Evolutionary conservation across 768 basidiomycete species (phyloP), one percentile per base, ranked within the genome.

Genomic region (Trichaptum fuscoviolaceum): DNA sequence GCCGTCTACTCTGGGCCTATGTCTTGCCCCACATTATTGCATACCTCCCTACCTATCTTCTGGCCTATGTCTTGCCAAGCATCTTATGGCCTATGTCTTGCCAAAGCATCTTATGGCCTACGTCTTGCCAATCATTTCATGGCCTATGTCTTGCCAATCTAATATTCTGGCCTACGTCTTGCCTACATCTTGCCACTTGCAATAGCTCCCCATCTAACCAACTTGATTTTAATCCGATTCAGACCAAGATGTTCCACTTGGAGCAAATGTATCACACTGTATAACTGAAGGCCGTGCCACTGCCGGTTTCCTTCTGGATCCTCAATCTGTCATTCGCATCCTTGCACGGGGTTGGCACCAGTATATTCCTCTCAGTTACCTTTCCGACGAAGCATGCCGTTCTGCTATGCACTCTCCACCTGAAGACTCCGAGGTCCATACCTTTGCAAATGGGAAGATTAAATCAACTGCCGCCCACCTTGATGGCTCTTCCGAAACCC

Each of bases 341-440:
- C 59, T 61, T 34, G 9, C 25, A 3, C 59, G 59, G 5, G 59
- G 17, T 25, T 61, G 59, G 59, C 59, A 18, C 23, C 25, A 18
- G 3, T 34, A 61, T 24, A 61, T 61, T 5, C 59, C 59, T 3
- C 59, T 61, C 59, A 61, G 23, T 20, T 23, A 7, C 23, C 30
- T 61, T 9, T 25, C 59, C 15, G 59, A 61, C 15, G 24, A 12
- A 2, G 59, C 59, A 2, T 61, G 59, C 59, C 25, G 25, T 2
- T 15, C 59, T 4, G 59, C 59, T 9, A 34, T 25, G 25, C 59
- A 61, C 3, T 15, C 23, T 61, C 59, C 17, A 2, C 30, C 12
- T 57, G 84, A 89, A 66, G 90, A 91, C 66, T 81, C 83, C 27
- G 87, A 85, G 69, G 79, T 82, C 65, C 78, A 77, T 64, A 88